Evolutionary conservation across 345 rosid species (phyloP).

Genomic region (Citrus reticulata): DNA sequence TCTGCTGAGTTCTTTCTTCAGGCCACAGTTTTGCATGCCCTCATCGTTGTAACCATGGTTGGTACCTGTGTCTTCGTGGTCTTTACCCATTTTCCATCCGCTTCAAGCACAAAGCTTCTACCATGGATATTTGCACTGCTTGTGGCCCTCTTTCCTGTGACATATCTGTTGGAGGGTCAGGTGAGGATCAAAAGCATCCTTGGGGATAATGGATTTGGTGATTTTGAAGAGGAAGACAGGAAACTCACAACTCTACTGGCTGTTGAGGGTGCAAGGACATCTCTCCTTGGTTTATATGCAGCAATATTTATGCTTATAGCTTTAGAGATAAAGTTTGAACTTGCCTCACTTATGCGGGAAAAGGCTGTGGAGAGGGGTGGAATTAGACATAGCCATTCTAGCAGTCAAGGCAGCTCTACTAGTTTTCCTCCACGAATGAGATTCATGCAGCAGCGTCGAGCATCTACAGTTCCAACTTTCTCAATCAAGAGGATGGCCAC

Average conservation of each 20-base stretch:
- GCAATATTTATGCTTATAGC: conserved; percentile 98
- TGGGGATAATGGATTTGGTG: conserved; percentile 47
- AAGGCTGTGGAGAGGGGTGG: conserved; percentile 72
- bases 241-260: conserved; percentile 78
- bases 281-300: conserved; percentile 96
- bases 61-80: conserved; percentile 85
- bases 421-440: conserved; percentile 74
- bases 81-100: conserved; percentile 97
- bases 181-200: conserved; percentile 70
- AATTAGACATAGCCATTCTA: conserved; percentile 53
- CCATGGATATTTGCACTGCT: conserved; percentile 98
- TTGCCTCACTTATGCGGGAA: conserved; percentile 90
- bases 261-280: conserved; percentile 98
- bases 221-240: conserved; percentile 72
- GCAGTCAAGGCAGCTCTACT: conserved; percentile 45
- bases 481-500: conserved; percentile 90
- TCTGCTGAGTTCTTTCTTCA: conserved; percentile 98
- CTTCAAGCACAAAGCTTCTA: conserved; percentile 90
- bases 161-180: conserved; percentile 94
- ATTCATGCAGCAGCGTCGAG: conserved; percentile 91
- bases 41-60: conserved; percentile 78
- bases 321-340: conserved; percentile 84
- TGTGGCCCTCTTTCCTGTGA: conserved; percentile 94
- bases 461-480: conserved; percentile 62
- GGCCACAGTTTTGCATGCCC: conserved; percentile 83